phyloP scores from a whole-genome alignment of 345 rosid species.

The Dipteronia sinensis region DNA sequence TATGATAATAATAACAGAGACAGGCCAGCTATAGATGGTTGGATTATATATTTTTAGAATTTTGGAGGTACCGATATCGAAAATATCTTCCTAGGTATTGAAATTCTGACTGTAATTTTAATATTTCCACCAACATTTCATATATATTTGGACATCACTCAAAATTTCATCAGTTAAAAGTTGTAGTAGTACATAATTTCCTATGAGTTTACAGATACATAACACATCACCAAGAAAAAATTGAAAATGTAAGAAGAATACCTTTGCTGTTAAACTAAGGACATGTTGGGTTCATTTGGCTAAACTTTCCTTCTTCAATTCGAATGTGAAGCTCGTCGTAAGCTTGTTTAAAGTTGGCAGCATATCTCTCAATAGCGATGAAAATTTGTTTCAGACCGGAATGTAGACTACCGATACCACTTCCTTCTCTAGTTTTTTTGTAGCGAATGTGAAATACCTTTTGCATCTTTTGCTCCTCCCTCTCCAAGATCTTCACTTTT shows the following conservation, averaged over 20 bases:
- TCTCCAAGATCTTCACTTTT: slow-evolving; percentile 44
- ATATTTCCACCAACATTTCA: too few species aligned
- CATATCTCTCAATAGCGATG: slow-evolving; percentile 45
- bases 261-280: slow-evolving; percentile 10
- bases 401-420: slow-evolving; percentile 25
- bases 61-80: too few species aligned
- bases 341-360: slow-evolving; percentile 25
- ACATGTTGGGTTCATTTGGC: slow-evolving; percentile 3
- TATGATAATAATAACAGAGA: too few species aligned
- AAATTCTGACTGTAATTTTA: too few species aligned
- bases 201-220: neutral
- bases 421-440: slow-evolving; percentile 28
- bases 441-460: slow-evolving; percentile 29
- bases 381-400: slow-evolving; percentile 38
- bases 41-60: too few species aligned
- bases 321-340: slow-evolving; percentile 35
- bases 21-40: too few species aligned
- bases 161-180: neutral
- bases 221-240: too few species aligned
- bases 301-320: slow-evolving; percentile 22
- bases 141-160: neutral
- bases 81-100: too few species aligned
- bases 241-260: neutral
- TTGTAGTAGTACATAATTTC: neutral
- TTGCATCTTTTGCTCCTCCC: slow-evolving; percentile 41